Evolutionary conservation across 805 yeast genomes (phyloP).

Genomic region (Limtongia smithiae): DNA sequence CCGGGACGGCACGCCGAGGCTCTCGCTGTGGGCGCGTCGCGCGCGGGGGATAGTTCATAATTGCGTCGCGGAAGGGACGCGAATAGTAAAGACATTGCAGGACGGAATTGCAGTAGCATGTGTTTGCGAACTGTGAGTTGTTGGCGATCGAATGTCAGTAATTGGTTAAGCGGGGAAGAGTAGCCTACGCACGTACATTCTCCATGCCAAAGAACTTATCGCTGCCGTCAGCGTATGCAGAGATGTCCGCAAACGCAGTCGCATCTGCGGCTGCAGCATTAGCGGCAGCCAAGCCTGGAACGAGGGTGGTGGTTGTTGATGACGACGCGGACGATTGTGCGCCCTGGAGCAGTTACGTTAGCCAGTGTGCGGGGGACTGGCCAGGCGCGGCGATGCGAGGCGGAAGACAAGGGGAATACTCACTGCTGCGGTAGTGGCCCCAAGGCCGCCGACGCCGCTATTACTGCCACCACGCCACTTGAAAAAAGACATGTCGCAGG

Average conservation of each 20-base stretch:
- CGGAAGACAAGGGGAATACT: background rate
- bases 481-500: slow-evolving; percentile 18
- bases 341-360: background rate
- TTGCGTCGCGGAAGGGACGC: slow-evolving; percentile 57
- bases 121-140: slow-evolving; percentile 56
- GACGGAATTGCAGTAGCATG: slow-evolving; percentile 87
- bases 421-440: slow-evolving; percentile 5
- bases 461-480: slow-evolving; percentile 22
- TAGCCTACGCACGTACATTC: slow-evolving; percentile 31
- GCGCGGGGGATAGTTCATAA: slow-evolving; percentile 47
- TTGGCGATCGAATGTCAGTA: background rate
- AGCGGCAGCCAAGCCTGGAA: background rate
- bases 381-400: background rate
- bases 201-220: slow-evolving; percentile 44
- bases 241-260: background rate
- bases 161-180: background rate
- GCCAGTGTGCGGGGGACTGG: background rate
- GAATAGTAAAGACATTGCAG: slow-evolving; percentile 82
- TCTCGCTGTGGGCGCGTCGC: slow-evolving; percentile 8
- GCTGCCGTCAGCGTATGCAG: slow-evolving; percentile 19
- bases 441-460: no score
- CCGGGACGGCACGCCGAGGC: slow-evolving; percentile 24
- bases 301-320: background rate
- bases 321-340: background rate
- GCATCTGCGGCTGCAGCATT: background rate